These are phyloP conservation scores for Jimgerdemannia flammicorona DNA, from an alignment of 192 early-diverging fungal genomes.

Conservation along the genomic window DNA sequence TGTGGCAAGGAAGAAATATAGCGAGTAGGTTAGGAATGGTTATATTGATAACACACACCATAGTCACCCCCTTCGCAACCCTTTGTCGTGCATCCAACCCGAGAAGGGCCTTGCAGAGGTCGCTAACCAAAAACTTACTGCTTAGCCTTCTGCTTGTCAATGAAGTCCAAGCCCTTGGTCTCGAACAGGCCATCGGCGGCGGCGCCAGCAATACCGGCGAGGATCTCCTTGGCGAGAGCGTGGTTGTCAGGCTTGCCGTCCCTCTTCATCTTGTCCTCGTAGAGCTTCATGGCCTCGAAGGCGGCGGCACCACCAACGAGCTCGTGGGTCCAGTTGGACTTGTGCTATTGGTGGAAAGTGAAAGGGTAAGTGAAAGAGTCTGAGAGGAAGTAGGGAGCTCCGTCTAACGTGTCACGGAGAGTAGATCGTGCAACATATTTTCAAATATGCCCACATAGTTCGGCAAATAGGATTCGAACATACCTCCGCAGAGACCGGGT, in stretches of 20 bases:
- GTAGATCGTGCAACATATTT: too few species aligned
- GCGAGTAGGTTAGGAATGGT: background rate
- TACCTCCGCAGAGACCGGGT: too few species aligned
- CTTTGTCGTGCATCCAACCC: background rate
- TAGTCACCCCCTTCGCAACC: background rate
- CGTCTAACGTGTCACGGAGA: background rate
- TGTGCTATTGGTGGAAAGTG: slow-evolving; percentile 24
- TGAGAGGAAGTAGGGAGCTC: background rate
- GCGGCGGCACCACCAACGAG: slow-evolving; percentile 44
- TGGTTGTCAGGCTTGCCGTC: slow-evolving; percentile 26
- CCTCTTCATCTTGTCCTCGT: slow-evolving; percentile 23
- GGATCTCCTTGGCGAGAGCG: slow-evolving; percentile 37
- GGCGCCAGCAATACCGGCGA: slow-evolving; percentile 39
- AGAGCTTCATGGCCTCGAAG: slow-evolving; percentile 37
- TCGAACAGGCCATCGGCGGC: slow-evolving; percentile 38
- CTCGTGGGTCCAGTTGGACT: slow-evolving; percentile 33
- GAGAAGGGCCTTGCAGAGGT: background rate
- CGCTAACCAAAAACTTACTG: background rate
- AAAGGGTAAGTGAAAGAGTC: slow-evolving; percentile 20
- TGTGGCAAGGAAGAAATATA: background rate
- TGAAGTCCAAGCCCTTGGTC: slow-evolving; percentile 44
- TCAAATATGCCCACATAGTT: background rate
- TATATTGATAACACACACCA: background rate
- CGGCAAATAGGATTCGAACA: background rate
- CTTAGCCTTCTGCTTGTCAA: slow-evolving; percentile 45